These are phyloP conservation scores for Botryotinia convoluta DNA, from an alignment of 2,329 filamentous ascomycete species.

Conservation along the genomic window DNA sequence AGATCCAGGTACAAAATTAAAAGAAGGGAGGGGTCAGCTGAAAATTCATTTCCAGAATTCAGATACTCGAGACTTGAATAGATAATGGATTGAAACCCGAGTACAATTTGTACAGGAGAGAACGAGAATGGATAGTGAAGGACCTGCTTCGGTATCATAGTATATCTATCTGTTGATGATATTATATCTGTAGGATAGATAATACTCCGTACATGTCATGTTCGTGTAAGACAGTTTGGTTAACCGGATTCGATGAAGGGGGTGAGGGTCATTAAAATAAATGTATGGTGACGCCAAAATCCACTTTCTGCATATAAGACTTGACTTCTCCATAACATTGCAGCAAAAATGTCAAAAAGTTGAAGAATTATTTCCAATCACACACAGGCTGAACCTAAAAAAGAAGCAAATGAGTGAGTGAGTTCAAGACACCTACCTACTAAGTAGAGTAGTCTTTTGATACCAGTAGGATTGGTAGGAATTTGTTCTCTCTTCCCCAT, in stretches of 20 bases:
- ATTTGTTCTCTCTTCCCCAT: neutral
- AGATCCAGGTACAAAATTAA: conserved; percentile 11
- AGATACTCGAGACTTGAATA: neutral
- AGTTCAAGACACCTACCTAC: neutral
- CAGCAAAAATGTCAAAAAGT: conserved; percentile 6
- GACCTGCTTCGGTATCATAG: neutral
- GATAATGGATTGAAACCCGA: neutral
- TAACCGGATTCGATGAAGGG: conserved; percentile 3
- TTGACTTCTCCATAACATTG: neutral
- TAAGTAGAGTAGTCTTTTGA: neutral
- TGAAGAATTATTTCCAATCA: neutral
- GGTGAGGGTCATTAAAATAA: conserved; percentile 9
- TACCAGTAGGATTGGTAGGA: neutral
- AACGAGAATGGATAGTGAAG: neutral
- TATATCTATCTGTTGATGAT: neutral
- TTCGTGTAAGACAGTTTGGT: neutral
- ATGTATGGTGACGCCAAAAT: conserved; percentile 8
- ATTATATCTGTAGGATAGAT: neutral
- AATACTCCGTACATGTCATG: neutral
- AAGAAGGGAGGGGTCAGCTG: neutral
- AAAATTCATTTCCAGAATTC: neutral
- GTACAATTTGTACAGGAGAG: neutral
- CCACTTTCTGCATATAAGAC: neutral
- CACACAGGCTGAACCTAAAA: neutral
- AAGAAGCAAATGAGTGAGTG: neutral